A percentile compares a stretch with the other conserved stretches of the same genome.
Conservation (phyloP, 176 grass and related monocot species). For the Triticum monococcum region DNA sequence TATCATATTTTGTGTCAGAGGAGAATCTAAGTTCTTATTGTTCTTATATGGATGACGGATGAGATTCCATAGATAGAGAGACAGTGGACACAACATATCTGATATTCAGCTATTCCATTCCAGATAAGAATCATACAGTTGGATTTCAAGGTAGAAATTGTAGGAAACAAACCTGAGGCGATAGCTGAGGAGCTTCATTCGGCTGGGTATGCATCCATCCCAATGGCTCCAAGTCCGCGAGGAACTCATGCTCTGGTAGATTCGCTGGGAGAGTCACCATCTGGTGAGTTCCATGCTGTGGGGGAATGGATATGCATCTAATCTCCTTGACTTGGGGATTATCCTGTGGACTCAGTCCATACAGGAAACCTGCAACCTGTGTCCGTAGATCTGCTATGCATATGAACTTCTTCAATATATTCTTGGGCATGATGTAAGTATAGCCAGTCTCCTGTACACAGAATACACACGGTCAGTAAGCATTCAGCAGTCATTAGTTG, state of each 20-base stretch:
- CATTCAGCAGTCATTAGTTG: not conserved
- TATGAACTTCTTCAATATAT: constrained; percentile 99
- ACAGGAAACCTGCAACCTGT: constrained; percentile 84
- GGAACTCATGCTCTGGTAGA: constrained; percentile 96
- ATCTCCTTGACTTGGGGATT: constrained; percentile 99
- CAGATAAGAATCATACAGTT: not conserved
- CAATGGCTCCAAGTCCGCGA: constrained; percentile 89
- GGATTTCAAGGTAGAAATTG: not conserved
- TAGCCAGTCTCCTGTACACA: constrained; percentile 93
- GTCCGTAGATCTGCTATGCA: constrained; percentile 98
- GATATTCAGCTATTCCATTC: not conserved
- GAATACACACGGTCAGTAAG: constrained; percentile 24
- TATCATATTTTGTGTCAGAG: not conserved
- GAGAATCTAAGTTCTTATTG: not conserved
- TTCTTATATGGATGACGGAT: not conserved
- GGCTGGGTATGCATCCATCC: constrained; percentile 99
- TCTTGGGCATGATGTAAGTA: constrained; percentile 99
- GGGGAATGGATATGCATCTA: constrained; percentile 84
- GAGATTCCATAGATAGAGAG: too few species aligned
- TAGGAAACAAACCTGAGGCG: constrained; percentile 70
- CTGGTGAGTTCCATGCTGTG: constrained; percentile 97
- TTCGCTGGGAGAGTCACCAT: constrained; percentile 82
- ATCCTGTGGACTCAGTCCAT: constrained; percentile 89
- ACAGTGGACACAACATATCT: too few species aligned
- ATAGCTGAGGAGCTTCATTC: constrained; percentile 95